Percentiles rank a stretch among this genome's conserved stretches.
Conservation (phyloP, 305 asterid genomes). For the Fraxinus albicans region DNA sequence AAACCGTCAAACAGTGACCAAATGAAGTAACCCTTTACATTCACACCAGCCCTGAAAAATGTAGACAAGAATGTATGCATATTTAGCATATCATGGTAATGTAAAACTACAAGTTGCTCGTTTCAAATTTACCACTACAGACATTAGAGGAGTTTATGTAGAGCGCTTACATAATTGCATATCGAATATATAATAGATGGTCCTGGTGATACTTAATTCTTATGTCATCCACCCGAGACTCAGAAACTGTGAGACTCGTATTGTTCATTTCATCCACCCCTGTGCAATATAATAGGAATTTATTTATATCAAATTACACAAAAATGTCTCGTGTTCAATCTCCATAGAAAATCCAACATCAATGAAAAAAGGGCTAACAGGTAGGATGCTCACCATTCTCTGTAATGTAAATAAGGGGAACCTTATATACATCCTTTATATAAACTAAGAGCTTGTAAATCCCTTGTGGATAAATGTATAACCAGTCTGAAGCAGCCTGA, state of each 20-base stretch:
- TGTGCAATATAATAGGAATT: neutral
- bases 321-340: neutral
- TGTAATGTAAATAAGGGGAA: slow-evolving; percentile 21
- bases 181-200: slow-evolving; percentile 14
- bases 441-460: slow-evolving; percentile 18
- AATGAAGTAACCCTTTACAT: slow-evolving; percentile 39
- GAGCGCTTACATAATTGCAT: slow-evolving; percentile 21
- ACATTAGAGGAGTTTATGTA: neutral
- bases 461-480: slow-evolving; percentile 22
- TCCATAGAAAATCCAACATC: neutral
- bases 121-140: neutral
- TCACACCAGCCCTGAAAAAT: slow-evolving; percentile 23
- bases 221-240: neutral
- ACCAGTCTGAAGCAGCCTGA: slow-evolving; percentile 26
- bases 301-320: neutral
- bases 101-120: neutral
- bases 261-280: neutral
- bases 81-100: neutral
- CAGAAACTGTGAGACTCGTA: neutral
- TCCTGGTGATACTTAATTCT: neutral
- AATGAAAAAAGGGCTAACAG: neutral
- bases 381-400: slow-evolving; percentile 27
- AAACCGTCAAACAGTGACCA: slow-evolving; percentile 48
- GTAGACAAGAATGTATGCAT: neutral
- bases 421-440: neutral